Evolutionary conservation across 768 basidiomycete genomes (phyloP), one percentile per base, ranked within the genome.

Genomic region (Trametes villosa): DNA sequence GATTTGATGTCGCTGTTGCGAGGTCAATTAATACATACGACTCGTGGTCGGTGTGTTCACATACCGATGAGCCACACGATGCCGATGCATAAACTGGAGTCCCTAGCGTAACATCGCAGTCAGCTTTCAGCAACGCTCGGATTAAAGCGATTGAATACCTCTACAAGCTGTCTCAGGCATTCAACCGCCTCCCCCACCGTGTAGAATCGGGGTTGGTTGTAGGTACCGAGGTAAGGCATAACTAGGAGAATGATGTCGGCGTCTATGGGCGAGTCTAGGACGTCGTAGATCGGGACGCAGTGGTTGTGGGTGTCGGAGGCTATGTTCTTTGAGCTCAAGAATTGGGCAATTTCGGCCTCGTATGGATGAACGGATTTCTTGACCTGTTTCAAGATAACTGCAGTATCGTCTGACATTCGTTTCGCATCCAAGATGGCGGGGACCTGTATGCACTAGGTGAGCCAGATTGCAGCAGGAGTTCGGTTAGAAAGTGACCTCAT

Each of bases 1-100:
- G 15, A 9, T 34, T 22, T 26, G 44, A 59, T 60, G 44, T 71
- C 62, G 9, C 58, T 63, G n/a, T n/a, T n/a, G n/a, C n/a, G 29
- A 41, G 18, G 17, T 15, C 8, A 3, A 53, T 42, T 26, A 20
- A 50, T 22, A 8, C 24, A 42, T 29, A 48, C 36, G 44, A n/a
- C 5, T 6, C 6, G 9, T 2, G 31, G 4, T 20, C 24, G 31
- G 7, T 45, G 17, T 18, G 22, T 3, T 17, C n/a, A 3, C 71
- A 3, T 48, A 78, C 78, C 75, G 56, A 54, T 79, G 79, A 6
- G 77, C 78, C 1, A 78, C 65, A 18, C 66, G 64, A 30, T 77
- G 67, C 1, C 64, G 56, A 57, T 80, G 79, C 67, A 79, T 74
- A 59, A 77, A 78, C 49, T 70, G 62, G 3, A 79, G 53, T 0